Evolutionary conservation across 192 early-diverging fungal species (phyloP).

Genomic region (Coemansia umbellata): DNA sequence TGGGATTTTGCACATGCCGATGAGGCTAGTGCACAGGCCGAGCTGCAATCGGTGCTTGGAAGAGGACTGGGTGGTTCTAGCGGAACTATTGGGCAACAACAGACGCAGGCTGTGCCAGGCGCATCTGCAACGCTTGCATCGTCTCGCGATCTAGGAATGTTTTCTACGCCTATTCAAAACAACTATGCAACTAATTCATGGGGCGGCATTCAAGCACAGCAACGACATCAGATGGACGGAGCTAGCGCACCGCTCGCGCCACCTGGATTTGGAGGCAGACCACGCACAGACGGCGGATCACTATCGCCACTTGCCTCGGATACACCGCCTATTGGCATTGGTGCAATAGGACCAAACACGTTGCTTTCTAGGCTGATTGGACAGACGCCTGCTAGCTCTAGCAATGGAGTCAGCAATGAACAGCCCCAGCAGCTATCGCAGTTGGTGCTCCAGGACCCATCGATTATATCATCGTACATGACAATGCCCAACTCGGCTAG

Average conservation of each 20-base stretch:
- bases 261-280: constrained; percentile 33
- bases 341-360: constrained; percentile 16
- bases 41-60: constrained; percentile 45
- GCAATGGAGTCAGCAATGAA: not conserved
- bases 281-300: constrained; percentile 8
- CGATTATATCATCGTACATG: constrained; percentile 16
- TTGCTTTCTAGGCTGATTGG: constrained; percentile 39
- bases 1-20: constrained; percentile 43
- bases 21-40: constrained; percentile 44
- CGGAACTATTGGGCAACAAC: not conserved
- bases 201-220: constrained; percentile 7
- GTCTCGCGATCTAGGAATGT: constrained; percentile 47
- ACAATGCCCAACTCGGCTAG: not conserved
- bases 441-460: constrained; percentile 18
- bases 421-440: constrained; percentile 4
- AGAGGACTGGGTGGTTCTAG: constrained; percentile 4
- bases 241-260: constrained; percentile 27
- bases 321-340: not conserved
- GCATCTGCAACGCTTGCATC: constrained; percentile 13
- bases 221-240: constrained; percentile 5
- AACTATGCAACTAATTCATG: constrained; percentile 18
- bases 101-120: constrained; percentile 1
- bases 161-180: constrained; percentile 29
- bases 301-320: constrained; percentile 6
- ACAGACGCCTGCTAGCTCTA: not conserved